phyloP scores from a whole-genome alignment of 257 asterid genomes.

The Orobanche coerulescens region DNA sequence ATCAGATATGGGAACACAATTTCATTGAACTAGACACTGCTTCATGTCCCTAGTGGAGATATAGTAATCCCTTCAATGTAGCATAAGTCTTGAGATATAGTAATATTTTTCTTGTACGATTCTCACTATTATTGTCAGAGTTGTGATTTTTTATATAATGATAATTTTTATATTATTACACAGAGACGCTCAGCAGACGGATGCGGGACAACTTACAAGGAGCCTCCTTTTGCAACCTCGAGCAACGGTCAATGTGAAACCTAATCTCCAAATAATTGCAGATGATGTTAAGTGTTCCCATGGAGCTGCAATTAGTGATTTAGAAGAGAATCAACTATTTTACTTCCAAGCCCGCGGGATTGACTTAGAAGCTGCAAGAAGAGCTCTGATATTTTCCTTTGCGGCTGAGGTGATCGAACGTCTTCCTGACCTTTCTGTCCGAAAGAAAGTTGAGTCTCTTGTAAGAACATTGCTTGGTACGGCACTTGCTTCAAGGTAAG shows the following conservation, averaged over 20 bases:
- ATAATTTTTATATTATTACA: not conserved
- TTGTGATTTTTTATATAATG: not conserved
- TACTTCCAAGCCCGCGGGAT: conserved; percentile 89
- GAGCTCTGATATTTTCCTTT: conserved; percentile 72
- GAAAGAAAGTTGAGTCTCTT: conserved; percentile 50
- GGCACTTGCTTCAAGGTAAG: conserved; percentile 30
- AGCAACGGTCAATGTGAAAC: conserved; percentile 82
- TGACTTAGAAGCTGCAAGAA: conserved; percentile 60
- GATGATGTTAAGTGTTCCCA: conserved; percentile 91
- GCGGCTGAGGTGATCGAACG: conserved; percentile 75
- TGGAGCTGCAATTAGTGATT: conserved; percentile 92
- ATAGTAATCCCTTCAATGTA: no score
- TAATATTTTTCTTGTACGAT: not conserved
- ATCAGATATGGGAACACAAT: no score
- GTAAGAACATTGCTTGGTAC: conserved; percentile 49
- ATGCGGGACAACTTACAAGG: conserved; percentile 91
- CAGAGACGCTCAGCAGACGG: conserved; percentile 95
- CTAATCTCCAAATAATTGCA: conserved; percentile 90
- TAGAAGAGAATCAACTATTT: conserved; percentile 75
- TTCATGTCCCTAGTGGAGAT: no score
- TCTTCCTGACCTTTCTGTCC: conserved; percentile 39
- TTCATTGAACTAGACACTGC: no score
- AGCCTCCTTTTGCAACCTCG: conserved; percentile 81
- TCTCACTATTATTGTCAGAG: not conserved
- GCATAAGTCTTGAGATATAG: no score